These are phyloP conservation scores for Cardamine occulta DNA, from an alignment of 345 rosid species.

Conservation along the genomic window DNA sequence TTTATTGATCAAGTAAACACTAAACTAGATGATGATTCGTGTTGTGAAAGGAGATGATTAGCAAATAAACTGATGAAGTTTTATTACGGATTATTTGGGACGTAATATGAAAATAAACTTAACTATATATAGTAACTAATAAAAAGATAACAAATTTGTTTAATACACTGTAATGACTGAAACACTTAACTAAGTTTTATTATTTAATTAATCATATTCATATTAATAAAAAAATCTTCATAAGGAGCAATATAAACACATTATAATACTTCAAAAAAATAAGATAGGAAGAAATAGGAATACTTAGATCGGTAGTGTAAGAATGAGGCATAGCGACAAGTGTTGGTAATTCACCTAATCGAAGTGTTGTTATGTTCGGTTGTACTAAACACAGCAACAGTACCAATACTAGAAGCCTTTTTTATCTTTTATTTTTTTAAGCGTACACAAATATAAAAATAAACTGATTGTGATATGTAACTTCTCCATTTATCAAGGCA, in stretches of 20 bases:
- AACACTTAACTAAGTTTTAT: background rate
- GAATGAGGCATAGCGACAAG: constrained; percentile 19
- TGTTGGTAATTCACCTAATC: constrained; percentile 39
- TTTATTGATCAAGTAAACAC: constrained; percentile 5
- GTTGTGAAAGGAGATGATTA: background rate
- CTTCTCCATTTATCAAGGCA: background rate
- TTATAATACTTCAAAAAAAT: background rate
- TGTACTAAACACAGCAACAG: constrained; percentile 25
- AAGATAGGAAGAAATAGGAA: background rate
- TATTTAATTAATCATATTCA: background rate
- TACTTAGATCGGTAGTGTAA: constrained; percentile 5
- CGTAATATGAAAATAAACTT: background rate
- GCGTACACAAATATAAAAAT: background rate
- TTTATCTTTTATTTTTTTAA: background rate
- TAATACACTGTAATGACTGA: background rate
- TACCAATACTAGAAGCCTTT: constrained; percentile 14
- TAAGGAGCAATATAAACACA: background rate
- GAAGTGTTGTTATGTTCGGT: constrained; percentile 35
- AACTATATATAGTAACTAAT: background rate
- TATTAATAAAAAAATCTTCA: background rate
- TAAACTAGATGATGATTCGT: background rate
- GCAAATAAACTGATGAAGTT: background rate
- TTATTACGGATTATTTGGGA: background rate
- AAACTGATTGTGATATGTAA: background rate
- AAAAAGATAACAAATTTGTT: background rate